Evolutionary conservation across 2,329 filamentous ascomycete genomes (phyloP), one percentile per base, ranked within the genome.

Genomic region (Trichophyton schoenleinii): DNA sequence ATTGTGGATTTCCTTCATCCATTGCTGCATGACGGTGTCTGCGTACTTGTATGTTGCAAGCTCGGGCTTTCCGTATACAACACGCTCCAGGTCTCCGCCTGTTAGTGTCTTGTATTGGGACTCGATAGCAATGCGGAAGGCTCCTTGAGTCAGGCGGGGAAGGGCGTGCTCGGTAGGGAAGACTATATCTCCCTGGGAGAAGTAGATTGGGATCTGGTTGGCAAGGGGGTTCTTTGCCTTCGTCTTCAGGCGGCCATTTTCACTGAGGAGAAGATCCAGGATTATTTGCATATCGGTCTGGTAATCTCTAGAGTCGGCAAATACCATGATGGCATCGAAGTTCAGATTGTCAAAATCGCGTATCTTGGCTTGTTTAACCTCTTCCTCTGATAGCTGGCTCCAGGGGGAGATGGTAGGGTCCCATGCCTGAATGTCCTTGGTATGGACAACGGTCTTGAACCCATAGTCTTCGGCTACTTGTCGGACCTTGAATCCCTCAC

Each of bases 1-100:
- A 69, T 83, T 83, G 78, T 90, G 87, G 66, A 90, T 83, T 68
- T 83, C 78, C 67, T 87, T 86, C 86, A 89, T 89, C 87, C 87
- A 90, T 59, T 80, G 81, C 36, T 82, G 79, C 64, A 90, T 80
- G 18, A 89, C 83, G 73, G 88, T 85, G 67, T 89, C 86, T 65
- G 87, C 87, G 74, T 87, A 89, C 77, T 86, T 87, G 81, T 88
- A 89, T n/a, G 86, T 88, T 3, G 86, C 86, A 63, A 83, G 68
- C 72, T 88, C 86, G 28, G 86, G 86, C 80, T 89, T 89, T 69
- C 86, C 86, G 77, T 88, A 88, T 61, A 89, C 84, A 38, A 87
- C 84, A 78, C 86, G 86, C 80, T 88, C 86, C 55, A 89, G 82
- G 64, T 88, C 86, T 15, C 80, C 80, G 62, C 85, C 86, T 0